Evolutionary conservation across 1,139 yeast genomes (phyloP), one percentile per base, ranked within the genome.

Genomic region (Hemisphaericaspora subhashii): DNA sequence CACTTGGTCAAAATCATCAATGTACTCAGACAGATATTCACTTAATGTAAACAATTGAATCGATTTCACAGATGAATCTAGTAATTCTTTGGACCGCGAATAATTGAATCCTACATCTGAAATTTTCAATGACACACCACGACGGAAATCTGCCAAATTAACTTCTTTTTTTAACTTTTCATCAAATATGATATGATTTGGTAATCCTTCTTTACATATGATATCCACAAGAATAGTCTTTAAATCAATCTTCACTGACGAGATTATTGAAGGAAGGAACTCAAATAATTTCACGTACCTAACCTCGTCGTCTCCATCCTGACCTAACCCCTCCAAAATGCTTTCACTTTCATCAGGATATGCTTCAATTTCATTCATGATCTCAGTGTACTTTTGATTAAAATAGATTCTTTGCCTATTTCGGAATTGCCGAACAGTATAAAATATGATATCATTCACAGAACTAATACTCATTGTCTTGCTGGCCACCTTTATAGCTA

Each of bases 171-270:
- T 53, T 1, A 59, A 37, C 2, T 44, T 43, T 2, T 54, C 53
- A 35, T 66, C 71, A 31, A 37, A 51, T 9, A 65, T 49, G 1
- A 45, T 44, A 37, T 64, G 66, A 36, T 60, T 55, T 0, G 77
- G 77, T 14, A 72, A 53, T 4, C 67, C 66, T 43, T 72, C 77
- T 40, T 69, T 69, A 44, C 76, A 70, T 13, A 68, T 57, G 11
- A 72, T 55, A 41, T 68, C 72, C 1, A 65, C 57, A 39, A 64
- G 66, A 14, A 69, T 36, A 15, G 57, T 50, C 3, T 60, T 43
- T 10, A 68, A 45, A 16, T 54, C 54, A 17, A 64, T 39, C 42
- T 57, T 62, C 8, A 68, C 46, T 2, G 61, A 51, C 2, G 58
- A 48, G 4, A 72, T 36, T 28, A 57, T 47, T 0, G 50, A 33